Evolutionary conservation across 164 flowering plant genomes (phyloP).

Genomic region (Taxillus chinensis): DNA sequence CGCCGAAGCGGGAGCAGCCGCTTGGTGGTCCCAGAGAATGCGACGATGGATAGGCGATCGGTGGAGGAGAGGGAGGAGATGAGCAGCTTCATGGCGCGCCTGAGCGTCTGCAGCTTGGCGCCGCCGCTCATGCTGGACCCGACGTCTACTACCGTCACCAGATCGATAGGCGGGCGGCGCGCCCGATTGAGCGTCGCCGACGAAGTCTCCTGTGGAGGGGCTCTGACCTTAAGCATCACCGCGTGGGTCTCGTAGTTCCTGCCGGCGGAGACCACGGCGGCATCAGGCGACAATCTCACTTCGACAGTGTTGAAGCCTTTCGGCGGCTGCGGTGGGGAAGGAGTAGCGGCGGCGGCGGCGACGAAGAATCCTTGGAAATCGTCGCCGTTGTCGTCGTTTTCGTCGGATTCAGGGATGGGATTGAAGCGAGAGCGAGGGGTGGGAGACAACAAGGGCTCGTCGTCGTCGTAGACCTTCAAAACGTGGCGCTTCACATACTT

Average conservation of each 20-base stretch:
- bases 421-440: not conserved
- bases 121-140: slow-evolving; percentile 19
- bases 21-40: slow-evolving; percentile 26
- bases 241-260: not conserved
- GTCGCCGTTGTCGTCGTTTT: not conserved
- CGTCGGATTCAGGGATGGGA: slow-evolving; percentile 4
- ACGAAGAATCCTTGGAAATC: slow-evolving; percentile 2
- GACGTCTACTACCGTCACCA: slow-evolving; percentile 64
- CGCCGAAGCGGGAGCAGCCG: slow-evolving; percentile 18
- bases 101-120: slow-evolving; percentile 42
- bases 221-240: slow-evolving; percentile 1
- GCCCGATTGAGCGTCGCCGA: slow-evolving; percentile 14
- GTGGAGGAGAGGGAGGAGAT: slow-evolving; percentile 51
- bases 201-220: not conserved
- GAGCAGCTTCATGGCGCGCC: slow-evolving; percentile 58
- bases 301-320: not conserved
- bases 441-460: not conserved
- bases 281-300: not conserved
- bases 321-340: not conserved
- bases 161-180: slow-evolving; percentile 70
- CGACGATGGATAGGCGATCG: slow-evolving; percentile 67
- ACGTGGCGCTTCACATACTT: not conserved
- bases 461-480: slow-evolving; percentile 5
- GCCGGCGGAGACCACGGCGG: not conserved
- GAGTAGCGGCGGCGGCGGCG: not conserved